Evolutionary conservation across 805 yeast genomes (phyloP).

Genomic region (Zygoascus biomembranicola): DNA sequence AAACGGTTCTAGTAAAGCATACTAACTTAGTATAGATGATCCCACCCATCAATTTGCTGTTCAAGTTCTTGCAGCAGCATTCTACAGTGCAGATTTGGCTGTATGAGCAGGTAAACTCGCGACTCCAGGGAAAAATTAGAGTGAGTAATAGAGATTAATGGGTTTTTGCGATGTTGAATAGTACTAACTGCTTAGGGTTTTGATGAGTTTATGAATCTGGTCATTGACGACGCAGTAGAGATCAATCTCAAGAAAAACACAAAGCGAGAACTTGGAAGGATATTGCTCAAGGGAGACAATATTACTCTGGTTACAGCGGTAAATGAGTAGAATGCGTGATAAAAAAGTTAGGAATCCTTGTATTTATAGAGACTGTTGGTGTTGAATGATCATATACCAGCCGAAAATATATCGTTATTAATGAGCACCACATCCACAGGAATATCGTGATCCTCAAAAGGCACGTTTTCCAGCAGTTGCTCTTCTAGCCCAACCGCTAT

Average conservation of each 20-base stretch:
- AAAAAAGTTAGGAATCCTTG: not conserved
- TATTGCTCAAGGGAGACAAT: conserved; percentile 88
- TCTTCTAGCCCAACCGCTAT: conserved; percentile 60
- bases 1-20: not conserved
- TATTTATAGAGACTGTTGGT: not conserved
- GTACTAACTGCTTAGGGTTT: conserved; percentile 46
- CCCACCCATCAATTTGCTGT: conserved; percentile 89
- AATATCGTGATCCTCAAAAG: conserved; percentile 59
- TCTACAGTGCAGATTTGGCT: conserved; percentile 79
- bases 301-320: conserved; percentile 56
- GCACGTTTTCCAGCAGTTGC: conserved; percentile 49
- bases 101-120: conserved; percentile 68
- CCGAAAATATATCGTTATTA: conserved; percentile 25
- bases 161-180: too few species aligned
- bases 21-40: conserved; percentile 36
- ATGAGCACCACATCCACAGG: conserved; percentile 46
- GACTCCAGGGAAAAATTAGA: conserved; percentile 74
- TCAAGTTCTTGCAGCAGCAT: conserved; percentile 78
- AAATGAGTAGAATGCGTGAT: not conserved
- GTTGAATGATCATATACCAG: not conserved
- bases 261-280: conserved; percentile 40
- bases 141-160: conserved; percentile 15
- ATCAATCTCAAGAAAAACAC: conserved; percentile 45
- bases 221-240: conserved; percentile 56
- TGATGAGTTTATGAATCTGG: conserved; percentile 94